Base-by-base conservation (phyloP, 2,329 filamentous ascomycete genomes). In the Teratosphaeria destructans region DNA sequence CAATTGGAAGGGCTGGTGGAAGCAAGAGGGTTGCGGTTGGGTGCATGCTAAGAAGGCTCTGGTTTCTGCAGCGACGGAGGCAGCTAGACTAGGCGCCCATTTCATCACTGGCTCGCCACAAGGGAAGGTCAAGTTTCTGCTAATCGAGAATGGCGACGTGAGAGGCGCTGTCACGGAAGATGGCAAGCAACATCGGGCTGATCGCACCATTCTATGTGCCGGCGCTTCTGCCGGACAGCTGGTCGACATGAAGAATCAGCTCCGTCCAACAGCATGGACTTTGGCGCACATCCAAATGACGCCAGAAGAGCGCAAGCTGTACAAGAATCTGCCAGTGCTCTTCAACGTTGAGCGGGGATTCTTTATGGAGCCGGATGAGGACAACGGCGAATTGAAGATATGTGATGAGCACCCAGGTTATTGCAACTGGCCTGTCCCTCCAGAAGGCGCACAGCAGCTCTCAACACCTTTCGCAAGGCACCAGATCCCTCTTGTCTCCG, bases 341-440 rank as follows among this genome's bases (percentile, higher is more conserved):
- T 79, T 77, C 65, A 77, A 78, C 52, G 74, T 78, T n/a, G 77
- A 79, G 61, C 71, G 74, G 19, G 78, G 77, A 2, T 80, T 80
- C 67, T 79, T 80, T 68, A 77, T 79, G 66, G 77, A 80, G 57
- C 77, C 78, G 0, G 76, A 78, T 53, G 76, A 74, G 39, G 76
- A 78, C 47, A 74, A 71, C 1, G 71, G 74, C 52, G 74, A 79
- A 60, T 69, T 80, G 16, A 80, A 80, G 63, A 72, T 81, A 55
- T 79, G 82, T 66, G 81, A 84, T 62, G 80, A 83, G 63, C 81
- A 83, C 60, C 81, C 81, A 0, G 81, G 81, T 3, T 84, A 83
- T 62, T 78, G 76, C 59, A 82, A 82, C 60, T 78, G 75, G 52
- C 63, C 77, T 10, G 59, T 61, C 0, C 66, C 71, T 32, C 60